Evolutionary conservation across 345 rosid genomes (phyloP).

Genomic region (Boechera retrofracta): DNA sequence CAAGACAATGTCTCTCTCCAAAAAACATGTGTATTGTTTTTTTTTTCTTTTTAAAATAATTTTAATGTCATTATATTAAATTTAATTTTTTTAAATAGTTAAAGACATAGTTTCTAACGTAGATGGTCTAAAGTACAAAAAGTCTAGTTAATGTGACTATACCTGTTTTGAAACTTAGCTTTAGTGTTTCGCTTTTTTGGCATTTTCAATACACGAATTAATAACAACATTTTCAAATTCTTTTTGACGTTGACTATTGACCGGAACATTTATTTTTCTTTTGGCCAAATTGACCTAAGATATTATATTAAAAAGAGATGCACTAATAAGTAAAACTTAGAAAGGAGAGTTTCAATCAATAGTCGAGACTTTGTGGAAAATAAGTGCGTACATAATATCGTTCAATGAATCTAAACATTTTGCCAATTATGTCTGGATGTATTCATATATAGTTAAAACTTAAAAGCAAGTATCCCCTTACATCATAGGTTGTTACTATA

Average conservation of each 20-base stretch:
- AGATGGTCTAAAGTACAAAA: neutral
- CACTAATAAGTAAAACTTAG: neutral
- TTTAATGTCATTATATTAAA: no score
- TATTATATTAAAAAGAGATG: neutral
- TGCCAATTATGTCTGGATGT: neutral
- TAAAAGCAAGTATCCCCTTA: no score
- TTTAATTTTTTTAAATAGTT: no score
- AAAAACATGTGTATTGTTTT: no score
- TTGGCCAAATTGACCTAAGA: neutral
- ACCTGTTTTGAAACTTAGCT: neutral
- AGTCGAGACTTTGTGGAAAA: slow-evolving; percentile 12
- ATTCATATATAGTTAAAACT: neutral
- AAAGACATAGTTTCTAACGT: no score
- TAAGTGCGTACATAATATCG: neutral
- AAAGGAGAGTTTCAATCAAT: neutral
- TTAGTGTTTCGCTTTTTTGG: neutral
- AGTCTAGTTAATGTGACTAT: slow-evolving; percentile 5
- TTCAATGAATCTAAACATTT: slow-evolving; percentile 34
- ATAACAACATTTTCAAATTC: slow-evolving; percentile 2
- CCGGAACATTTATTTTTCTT: neutral
- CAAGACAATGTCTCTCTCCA: no score
- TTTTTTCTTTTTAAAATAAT: no score
- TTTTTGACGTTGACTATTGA: slow-evolving; percentile 27
- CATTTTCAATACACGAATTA: slow-evolving; percentile 3
- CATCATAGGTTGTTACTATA: neutral